Percentiles rank a stretch among this genome's conserved stretches.
phyloP scores from a whole-genome alignment of 1,139 yeast species.

The Zygotorulaspora mrakii region DNA sequence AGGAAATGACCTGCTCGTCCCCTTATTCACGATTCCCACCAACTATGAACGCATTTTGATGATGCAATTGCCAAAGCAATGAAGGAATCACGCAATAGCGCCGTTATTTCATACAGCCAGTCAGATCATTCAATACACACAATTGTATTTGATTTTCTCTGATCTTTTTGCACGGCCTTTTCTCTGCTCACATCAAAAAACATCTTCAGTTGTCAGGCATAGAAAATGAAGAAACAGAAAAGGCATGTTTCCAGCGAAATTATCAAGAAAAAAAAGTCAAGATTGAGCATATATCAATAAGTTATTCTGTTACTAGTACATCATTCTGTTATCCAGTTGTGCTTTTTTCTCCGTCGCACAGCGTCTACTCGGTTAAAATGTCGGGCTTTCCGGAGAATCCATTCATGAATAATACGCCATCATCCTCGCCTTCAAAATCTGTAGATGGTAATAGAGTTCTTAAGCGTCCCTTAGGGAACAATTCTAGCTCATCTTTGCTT shows the following conservation, averaged over 20 bases:
- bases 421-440: conserved; percentile 31
- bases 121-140: too few relatives aligned
- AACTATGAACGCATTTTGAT: conserved; percentile 33
- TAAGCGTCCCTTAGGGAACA: conserved; percentile 26
- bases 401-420: conserved; percentile 34
- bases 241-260: background rate
- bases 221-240: background rate
- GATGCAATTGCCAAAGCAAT: conserved; percentile 17
- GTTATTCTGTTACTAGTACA: too few relatives aligned
- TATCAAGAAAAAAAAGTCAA: background rate
- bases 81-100: conserved; percentile 1
- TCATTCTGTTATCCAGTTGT: background rate
- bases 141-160: too few relatives aligned
- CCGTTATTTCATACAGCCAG: background rate
- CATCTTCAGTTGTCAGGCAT: background rate
- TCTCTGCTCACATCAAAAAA: background rate
- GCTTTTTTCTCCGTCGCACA: background rate
- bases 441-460: conserved; percentile 19
- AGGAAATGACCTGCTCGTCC: conserved; percentile 41
- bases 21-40: conserved; percentile 32
- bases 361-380: conserved; percentile 7
- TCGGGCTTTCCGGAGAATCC: conserved; percentile 26
- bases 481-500: conserved; percentile 25
- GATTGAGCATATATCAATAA: background rate
- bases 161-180: background rate